Evolutionary conservation across 305 asterid species (phyloP).

Genomic region (Fraxinus ornus): DNA sequence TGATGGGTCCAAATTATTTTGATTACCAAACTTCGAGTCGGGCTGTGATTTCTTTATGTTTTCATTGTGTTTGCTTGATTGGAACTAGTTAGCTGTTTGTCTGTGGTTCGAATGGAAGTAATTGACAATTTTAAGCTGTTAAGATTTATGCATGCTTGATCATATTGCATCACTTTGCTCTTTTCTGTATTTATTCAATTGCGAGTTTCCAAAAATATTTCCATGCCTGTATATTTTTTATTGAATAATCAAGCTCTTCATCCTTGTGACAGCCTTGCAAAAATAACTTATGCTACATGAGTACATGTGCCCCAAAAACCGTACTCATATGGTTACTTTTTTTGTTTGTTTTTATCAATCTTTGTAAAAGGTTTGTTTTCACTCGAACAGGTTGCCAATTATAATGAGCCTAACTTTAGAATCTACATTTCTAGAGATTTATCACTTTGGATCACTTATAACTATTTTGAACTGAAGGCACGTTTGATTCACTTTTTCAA

Average conservation of each 20-base stretch:
- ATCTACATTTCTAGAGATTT: background rate
- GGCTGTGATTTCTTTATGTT: background rate
- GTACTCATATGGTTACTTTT: background rate
- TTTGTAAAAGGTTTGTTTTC: background rate
- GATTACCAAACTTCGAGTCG: background rate
- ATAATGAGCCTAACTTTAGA: conserved; percentile 3
- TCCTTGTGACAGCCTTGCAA: conserved; percentile 18
- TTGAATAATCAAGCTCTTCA: conserved; percentile 2
- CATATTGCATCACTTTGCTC: conserved; percentile 10
- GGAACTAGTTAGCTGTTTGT: background rate
- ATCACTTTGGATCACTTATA: conserved; percentile 1
- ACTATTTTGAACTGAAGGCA: background rate
- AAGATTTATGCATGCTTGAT: background rate
- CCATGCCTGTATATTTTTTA: conserved; percentile 17
- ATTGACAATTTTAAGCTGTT: background rate
- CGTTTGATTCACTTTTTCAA: conserved; percentile 9
- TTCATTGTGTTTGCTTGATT: background rate
- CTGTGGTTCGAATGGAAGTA: background rate
- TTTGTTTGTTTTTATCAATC: background rate
- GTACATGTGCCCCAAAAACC: background rate
- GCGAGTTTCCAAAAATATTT: background rate
- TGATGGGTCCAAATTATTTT: background rate
- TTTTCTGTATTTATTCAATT: conserved; percentile 22
- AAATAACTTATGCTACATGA: conserved; percentile 18
- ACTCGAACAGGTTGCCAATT: background rate